These are phyloP conservation scores for Phytophthora melonis DNA, from an alignment of 352 stramenopile species.

Conservation along the genomic window DNA sequence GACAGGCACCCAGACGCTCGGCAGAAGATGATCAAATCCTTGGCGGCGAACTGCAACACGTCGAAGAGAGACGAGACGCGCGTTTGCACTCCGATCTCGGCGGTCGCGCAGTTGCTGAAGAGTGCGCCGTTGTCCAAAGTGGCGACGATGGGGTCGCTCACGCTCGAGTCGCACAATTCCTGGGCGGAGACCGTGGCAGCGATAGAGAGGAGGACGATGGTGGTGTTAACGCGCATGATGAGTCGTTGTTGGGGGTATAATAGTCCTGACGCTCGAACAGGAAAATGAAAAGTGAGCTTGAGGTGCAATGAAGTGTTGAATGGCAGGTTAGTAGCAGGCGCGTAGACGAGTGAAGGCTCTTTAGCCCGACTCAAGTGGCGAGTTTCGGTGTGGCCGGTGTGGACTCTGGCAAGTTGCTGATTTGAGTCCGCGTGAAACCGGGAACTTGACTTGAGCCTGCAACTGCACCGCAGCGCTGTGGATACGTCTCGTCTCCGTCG, in stretches of 20 bases:
- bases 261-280: constrained; percentile 21
- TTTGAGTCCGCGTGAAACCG: constrained; percentile 11
- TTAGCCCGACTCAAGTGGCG: constrained; percentile 3
- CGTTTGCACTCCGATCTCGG: constrained; percentile 45
- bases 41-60: constrained; percentile 44
- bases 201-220: background rate
- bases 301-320: background rate
- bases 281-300: constrained; percentile 33
- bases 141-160: constrained; percentile 42
- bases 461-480: too few relatives aligned
- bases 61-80: constrained; percentile 53
- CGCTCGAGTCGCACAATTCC: constrained; percentile 35
- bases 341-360: constrained; percentile 12
- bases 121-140: constrained; percentile 49
- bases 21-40: constrained; percentile 36
- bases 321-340: constrained; percentile 6
- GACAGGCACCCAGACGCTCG: constrained; percentile 20
- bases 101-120: constrained; percentile 49
- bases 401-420: constrained; percentile 17
- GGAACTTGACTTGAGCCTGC: constrained; percentile 4
- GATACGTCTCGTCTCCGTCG: constrained; percentile 5
- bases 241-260: background rate
- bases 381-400: constrained; percentile 16
- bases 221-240: constrained; percentile 14
- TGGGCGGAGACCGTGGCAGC: constrained; percentile 7